These are phyloP conservation scores for Daldinia sp. DNA, from an alignment of 2,329 filamentous ascomycete genomes.

Conservation along the genomic window DNA sequence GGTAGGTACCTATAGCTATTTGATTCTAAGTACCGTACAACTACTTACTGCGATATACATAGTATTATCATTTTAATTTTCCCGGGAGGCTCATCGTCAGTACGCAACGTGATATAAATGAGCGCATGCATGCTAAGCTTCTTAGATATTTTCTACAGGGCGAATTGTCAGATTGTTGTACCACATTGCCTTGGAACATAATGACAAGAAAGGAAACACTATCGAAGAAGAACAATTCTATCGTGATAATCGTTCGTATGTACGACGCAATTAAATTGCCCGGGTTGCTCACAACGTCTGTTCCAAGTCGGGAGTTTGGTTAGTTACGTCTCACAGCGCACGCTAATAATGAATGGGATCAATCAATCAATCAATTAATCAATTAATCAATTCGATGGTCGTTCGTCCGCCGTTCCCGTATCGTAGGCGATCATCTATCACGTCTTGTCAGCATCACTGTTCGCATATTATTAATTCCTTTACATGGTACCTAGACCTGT, in stretches of 20 bases:
- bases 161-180: slow-evolving; percentile 8
- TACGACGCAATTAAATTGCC: slow-evolving; percentile 30
- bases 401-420: slow-evolving; percentile 10
- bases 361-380: not conserved
- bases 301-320: slow-evolving; percentile 26
- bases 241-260: slow-evolving; percentile 29
- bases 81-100: not conserved
- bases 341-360: slow-evolving; percentile 16
- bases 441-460: slow-evolving; percentile 10
- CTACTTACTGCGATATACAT: not conserved
- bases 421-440: slow-evolving; percentile 11
- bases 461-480: not conserved
- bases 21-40: not conserved
- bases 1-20: not conserved
- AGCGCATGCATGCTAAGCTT: slow-evolving; percentile 8
- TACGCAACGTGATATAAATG: not conserved
- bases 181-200: not conserved
- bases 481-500: not conserved
- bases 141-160: slow-evolving; percentile 7
- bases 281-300: slow-evolving; percentile 27
- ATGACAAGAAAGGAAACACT: slow-evolving; percentile 31
- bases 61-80: not conserved
- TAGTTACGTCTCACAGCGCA: slow-evolving; percentile 26
- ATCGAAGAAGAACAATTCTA: slow-evolving; percentile 36
- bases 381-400: slow-evolving; percentile 36